These are phyloP conservation scores for Neurospora discreta DNA, from an alignment of 495 filamentous ascomycete genomes.

Conservation along the genomic window DNA sequence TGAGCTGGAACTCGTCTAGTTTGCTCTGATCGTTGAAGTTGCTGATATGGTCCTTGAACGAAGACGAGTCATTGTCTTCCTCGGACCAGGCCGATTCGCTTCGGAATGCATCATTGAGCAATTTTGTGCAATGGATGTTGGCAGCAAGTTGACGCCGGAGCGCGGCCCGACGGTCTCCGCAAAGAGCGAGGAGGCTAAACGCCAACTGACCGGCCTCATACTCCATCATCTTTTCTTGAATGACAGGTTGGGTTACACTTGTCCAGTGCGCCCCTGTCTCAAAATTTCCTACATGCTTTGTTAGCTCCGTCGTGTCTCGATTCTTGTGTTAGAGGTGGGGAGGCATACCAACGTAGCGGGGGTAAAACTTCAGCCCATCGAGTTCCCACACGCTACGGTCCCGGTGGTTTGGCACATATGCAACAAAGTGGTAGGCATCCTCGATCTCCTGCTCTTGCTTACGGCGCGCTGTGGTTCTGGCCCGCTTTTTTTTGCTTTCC, in stretches of 20 bases:
- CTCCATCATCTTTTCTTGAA: slow-evolving; percentile 29
- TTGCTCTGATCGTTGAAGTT: slow-evolving; percentile 2
- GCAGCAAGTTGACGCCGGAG: slow-evolving; percentile 21
- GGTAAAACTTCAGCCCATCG: slow-evolving; percentile 71
- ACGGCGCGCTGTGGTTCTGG: slow-evolving; percentile 6
- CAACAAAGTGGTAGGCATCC: slow-evolving; percentile 73
- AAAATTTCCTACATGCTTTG: slow-evolving; percentile 10
- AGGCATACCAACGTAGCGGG: slow-evolving; percentile 54
- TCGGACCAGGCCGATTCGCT: not conserved
- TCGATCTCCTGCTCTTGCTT: slow-evolving; percentile 25
- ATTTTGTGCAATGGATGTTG: slow-evolving; percentile 19
- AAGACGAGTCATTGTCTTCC: not conserved
- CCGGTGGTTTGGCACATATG: slow-evolving; percentile 58
- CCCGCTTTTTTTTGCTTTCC: slow-evolving; percentile 30
- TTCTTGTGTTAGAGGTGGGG: not conserved
- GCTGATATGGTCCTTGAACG: not conserved
- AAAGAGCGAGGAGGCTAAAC: slow-evolving; percentile 38
- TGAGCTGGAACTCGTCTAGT: slow-evolving; percentile 16
- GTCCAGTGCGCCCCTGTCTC: slow-evolving; percentile 26
- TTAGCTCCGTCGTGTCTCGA: not conserved
- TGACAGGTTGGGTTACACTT: slow-evolving; percentile 22
- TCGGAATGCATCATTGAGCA: slow-evolving; percentile 14
- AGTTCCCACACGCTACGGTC: slow-evolving; percentile 73
- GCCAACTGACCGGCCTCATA: slow-evolving; percentile 25
- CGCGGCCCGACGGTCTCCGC: slow-evolving; percentile 24